These are phyloP conservation scores for Boletus edulis DNA, from an alignment of 768 basidiomycete species.

Conservation along the genomic window DNA sequence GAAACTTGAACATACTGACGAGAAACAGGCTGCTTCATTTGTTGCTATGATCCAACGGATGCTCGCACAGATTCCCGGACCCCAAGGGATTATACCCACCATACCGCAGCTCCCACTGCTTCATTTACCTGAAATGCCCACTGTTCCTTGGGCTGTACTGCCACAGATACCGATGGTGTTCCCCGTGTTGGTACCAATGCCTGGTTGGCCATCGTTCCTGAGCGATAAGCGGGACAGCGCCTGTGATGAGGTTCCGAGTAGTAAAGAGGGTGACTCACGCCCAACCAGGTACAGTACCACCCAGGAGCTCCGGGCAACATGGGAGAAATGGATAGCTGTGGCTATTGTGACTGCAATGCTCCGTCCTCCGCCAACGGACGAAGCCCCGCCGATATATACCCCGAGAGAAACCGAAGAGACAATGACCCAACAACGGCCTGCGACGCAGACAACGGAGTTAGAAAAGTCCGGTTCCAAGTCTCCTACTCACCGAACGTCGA, in stretches of 20 bases:
- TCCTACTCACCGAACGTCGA: conserved; percentile 21
- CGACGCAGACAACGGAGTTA: neutral
- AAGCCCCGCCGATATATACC: conserved; percentile 73
- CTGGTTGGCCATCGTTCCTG: conserved; percentile 63
- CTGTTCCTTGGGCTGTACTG: conserved; percentile 58
- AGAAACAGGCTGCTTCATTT: conserved; percentile 46
- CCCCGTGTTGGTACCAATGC: conserved; percentile 71
- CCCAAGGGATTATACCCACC: conserved; percentile 57
- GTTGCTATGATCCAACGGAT: conserved; percentile 77
- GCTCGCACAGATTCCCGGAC: conserved; percentile 54
- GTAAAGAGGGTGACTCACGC: conserved; percentile 33
- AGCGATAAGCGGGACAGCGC: conserved; percentile 44
- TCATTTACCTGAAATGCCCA: conserved; percentile 66
- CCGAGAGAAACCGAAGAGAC: conserved; percentile 45
- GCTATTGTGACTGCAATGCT: conserved; percentile 48
- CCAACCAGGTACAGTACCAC: conserved; percentile 45
- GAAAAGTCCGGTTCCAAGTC: conserved; percentile 10
- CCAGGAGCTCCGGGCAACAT: conserved; percentile 65
- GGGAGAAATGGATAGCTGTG: conserved; percentile 74
- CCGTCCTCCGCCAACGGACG: conserved; percentile 42
- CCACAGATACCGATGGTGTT: conserved; percentile 76
- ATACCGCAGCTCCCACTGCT: conserved; percentile 48
- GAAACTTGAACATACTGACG: conserved; percentile 22
- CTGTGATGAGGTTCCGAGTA: conserved; percentile 25
- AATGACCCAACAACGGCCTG: neutral